A percentile compares a stretch with the other conserved stretches of the same genome.
phyloP scores from a whole-genome alignment of 441 rosid species.

The Gossypium lobatum region DNA sequence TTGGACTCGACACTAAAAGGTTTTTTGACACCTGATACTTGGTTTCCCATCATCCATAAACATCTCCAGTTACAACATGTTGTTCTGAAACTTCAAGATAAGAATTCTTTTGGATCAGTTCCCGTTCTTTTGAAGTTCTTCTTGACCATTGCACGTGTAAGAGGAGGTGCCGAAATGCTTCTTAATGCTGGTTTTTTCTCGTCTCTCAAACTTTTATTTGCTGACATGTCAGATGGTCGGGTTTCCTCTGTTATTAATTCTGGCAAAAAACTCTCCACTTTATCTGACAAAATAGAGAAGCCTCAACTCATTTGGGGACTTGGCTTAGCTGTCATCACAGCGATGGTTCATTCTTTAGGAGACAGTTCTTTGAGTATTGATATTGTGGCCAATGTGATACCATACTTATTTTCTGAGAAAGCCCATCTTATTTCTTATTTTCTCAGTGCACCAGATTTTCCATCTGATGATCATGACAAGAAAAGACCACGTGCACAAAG shows the following conservation, averaged over 20 bases:
- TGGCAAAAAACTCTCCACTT: slow-evolving; percentile 26
- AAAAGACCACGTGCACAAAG: slow-evolving; percentile 59
- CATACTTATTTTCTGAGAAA: slow-evolving; percentile 70
- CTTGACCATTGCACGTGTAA: slow-evolving; percentile 69
- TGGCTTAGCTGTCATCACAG: slow-evolving; percentile 73
- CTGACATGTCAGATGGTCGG: slow-evolving; percentile 40
- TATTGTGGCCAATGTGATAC: slow-evolving; percentile 55
- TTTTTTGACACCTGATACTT: slow-evolving; percentile 61
- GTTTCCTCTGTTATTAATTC: slow-evolving; percentile 30
- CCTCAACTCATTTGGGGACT: slow-evolving; percentile 74
- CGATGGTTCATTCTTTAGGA: slow-evolving; percentile 77
- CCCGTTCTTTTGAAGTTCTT: slow-evolving; percentile 63
- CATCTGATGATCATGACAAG: slow-evolving; percentile 57
- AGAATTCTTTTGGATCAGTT: slow-evolving; percentile 37
- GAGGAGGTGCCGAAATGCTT: slow-evolving; percentile 90
- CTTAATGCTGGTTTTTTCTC: slow-evolving; percentile 62
- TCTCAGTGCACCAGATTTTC: slow-evolving; percentile 68
- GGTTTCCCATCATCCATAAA: slow-evolving; percentile 78
- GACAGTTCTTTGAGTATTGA: slow-evolving; percentile 39
- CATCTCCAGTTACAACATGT: slow-evolving; percentile 64
- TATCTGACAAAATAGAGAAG: slow-evolving; percentile 46
- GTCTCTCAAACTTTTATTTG: slow-evolving; percentile 58
- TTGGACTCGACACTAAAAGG: slow-evolving; percentile 53
- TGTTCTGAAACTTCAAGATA: slow-evolving; percentile 64
- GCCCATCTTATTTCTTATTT: slow-evolving; percentile 59